phyloP scores from a whole-genome alignment of 768 basidiomycete species.

The Plicaturopsis crispa region DNA sequence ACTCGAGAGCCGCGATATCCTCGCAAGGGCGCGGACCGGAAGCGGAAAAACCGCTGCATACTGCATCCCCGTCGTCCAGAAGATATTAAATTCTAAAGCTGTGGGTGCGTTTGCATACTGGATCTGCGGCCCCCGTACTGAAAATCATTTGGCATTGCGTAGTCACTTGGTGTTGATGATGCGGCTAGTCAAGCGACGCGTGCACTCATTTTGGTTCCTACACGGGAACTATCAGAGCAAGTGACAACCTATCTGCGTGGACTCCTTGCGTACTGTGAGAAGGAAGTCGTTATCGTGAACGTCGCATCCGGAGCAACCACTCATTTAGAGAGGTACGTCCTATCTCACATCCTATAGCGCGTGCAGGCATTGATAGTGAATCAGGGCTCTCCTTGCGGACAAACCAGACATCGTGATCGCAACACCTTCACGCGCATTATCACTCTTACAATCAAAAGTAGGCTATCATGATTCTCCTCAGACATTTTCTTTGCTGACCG shows the following conservation, averaged over 20 bases:
- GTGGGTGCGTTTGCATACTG: conserved; percentile 38
- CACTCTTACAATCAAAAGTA: conserved; percentile 66
- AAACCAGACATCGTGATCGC: conserved; percentile 74
- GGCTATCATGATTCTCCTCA: conserved; percentile 5
- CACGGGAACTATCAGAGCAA: conserved; percentile 89
- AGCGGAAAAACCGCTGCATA: conserved; percentile 98
- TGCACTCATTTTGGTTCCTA: conserved; percentile 79
- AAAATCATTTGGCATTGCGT: neutral
- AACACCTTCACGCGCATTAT: conserved; percentile 66
- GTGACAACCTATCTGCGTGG: conserved; percentile 61
- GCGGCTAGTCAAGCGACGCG: conserved; percentile 51
- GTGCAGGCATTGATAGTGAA: conserved; percentile 24
- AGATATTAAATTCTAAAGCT: conserved; percentile 72
- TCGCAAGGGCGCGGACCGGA: conserved; percentile 91
- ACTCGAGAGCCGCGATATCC: conserved; percentile 81
- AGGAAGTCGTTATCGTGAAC: conserved; percentile 64
- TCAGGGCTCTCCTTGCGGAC: conserved; percentile 52
- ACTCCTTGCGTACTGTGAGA: conserved; percentile 73
- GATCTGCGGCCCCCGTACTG: neutral
- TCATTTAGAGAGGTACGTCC: conserved; percentile 64
- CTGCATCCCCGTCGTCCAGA: conserved; percentile 85
- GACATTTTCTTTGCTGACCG: neutral
- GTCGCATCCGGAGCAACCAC: conserved; percentile 63
- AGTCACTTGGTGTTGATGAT: conserved; percentile 34
- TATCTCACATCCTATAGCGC: conserved; percentile 16